phyloP scores from a whole-genome alignment of 2,329 filamentous ascomycete species.

The Neofusicoccum cordaticola region DNA sequence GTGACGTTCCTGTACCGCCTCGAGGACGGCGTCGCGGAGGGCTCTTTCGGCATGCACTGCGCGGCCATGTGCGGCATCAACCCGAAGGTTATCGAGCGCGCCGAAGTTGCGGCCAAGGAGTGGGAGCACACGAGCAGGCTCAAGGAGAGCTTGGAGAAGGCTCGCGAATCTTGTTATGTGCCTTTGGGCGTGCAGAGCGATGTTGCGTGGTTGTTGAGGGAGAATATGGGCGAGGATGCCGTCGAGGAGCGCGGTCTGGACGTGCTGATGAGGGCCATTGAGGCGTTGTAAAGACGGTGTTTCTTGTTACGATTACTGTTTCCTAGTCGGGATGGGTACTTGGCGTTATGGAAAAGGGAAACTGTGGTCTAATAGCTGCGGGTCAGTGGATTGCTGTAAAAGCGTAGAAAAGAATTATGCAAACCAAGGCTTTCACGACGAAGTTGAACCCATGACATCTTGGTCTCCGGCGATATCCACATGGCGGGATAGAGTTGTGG shows the following conservation, averaged over 20 bases:
- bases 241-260: slow-evolving; percentile 53
- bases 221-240: slow-evolving; percentile 40
- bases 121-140: slow-evolving; percentile 95
- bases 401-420: too few species aligned
- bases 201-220: slow-evolving; percentile 71
- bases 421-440: too few species aligned
- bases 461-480: too few species aligned
- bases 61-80: slow-evolving; percentile 97
- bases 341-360: too few species aligned
- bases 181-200: slow-evolving; percentile 86
- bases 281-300: slow-evolving; percentile 28
- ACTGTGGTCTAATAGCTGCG: too few species aligned
- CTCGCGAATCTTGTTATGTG: slow-evolving; percentile 73
- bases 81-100: slow-evolving; percentile 74
- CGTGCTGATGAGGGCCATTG: slow-evolving; percentile 57
- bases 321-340: too few species aligned
- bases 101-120: slow-evolving; percentile 81
- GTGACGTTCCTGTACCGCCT: slow-evolving; percentile 97
- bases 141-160: slow-evolving; percentile 73
- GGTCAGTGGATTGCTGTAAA: too few species aligned
- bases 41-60: slow-evolving; percentile 98
- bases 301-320: too few species aligned
- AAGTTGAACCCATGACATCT: too few species aligned
- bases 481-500: too few species aligned
- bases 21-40: slow-evolving; percentile 89